Evolutionary conservation across 169 alveolate species (phyloP).

Genomic region (Amoebophrya sp.): DNA sequence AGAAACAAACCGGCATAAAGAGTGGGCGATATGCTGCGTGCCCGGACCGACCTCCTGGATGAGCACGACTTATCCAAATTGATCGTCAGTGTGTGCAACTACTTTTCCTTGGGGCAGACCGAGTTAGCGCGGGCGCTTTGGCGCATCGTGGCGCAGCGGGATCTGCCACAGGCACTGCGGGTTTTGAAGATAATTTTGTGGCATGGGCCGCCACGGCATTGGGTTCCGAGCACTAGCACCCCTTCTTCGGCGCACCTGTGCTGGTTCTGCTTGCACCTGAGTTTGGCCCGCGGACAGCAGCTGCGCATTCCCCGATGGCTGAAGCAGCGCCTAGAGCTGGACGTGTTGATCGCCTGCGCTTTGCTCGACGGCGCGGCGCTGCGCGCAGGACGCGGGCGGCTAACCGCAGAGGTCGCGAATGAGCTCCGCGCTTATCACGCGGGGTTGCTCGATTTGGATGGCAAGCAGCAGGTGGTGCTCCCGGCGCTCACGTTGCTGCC

Average conservation of each 20-base stretch:
- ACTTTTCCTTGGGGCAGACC: not conserved
- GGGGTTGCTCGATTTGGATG: not conserved
- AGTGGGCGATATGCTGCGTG: too few relatives aligned
- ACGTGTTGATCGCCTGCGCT: not conserved
- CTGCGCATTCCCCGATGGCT: not conserved
- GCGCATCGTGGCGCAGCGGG: not conserved
- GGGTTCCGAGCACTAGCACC: not conserved
- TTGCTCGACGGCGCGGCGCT: constrained; percentile 3
- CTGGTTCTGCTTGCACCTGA: constrained; percentile 10
- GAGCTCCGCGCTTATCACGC: not conserved
- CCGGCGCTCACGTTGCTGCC: not conserved
- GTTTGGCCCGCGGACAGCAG: not conserved
- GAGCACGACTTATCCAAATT: not conserved
- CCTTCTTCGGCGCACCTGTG: not conserved
- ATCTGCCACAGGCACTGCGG: not conserved
- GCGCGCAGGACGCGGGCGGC: not conserved
- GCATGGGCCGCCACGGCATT: constrained; percentile 13
- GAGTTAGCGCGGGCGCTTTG: not conserved
- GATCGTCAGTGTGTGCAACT: not conserved
- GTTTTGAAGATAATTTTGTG: not conserved
- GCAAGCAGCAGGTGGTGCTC: not conserved
- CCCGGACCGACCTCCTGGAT: not conserved
- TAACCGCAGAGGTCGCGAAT: not conserved
- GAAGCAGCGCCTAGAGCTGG: not conserved
- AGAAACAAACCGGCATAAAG: too few relatives aligned